A percentile compares a stretch with the other conserved stretches of the same genome.
Evolutionary conservation across 1,284 basidiomycete genomes (phyloP).

Genomic region (Cutaneotrichosporon cyanovorans): DNA sequence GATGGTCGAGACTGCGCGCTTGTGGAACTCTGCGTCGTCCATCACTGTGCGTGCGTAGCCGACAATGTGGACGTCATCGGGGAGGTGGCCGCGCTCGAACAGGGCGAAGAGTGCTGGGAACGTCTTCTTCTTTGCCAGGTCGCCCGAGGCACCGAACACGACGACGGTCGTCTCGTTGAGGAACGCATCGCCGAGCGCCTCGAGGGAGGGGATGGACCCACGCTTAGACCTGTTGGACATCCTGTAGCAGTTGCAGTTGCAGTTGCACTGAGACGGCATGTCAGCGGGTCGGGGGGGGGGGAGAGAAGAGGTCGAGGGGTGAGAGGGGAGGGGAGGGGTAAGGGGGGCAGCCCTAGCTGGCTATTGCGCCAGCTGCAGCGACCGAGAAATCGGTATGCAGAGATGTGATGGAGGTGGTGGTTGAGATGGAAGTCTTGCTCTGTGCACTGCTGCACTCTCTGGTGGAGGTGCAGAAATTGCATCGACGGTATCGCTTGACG

Average conservation of each 20-base stretch:
- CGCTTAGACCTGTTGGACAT: constrained; percentile 17
- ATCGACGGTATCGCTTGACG: too few species aligned
- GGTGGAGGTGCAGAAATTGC: too few species aligned
- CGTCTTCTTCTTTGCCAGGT: constrained; percentile 99
- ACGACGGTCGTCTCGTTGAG: constrained; percentile 81
- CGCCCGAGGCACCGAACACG: constrained; percentile 93
- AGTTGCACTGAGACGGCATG: neutral
- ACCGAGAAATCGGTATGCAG: too few species aligned
- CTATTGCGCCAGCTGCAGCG: too few species aligned
- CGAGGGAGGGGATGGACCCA: constrained; percentile 73
- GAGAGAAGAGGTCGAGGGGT: too few species aligned
- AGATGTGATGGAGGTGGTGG: too few species aligned
- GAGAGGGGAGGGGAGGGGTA: too few species aligned
- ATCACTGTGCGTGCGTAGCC: constrained; percentile 82
- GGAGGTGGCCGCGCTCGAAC: constrained; percentile 70
- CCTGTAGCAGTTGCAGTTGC: neutral
- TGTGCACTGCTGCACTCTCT: too few species aligned
- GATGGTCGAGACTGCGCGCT: constrained; percentile 73
- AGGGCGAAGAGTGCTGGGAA: constrained; percentile 88
- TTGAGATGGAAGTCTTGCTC: too few species aligned
- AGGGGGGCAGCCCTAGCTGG: too few species aligned
- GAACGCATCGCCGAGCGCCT: constrained; percentile 61
- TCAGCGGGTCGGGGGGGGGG: too few species aligned
- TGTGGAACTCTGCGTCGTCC: constrained; percentile 72
- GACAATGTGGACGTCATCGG: constrained; percentile 74